Base-by-base conservation (phyloP, 2,329 filamentous ascomycete species). In the Shiraia sp. region DNA sequence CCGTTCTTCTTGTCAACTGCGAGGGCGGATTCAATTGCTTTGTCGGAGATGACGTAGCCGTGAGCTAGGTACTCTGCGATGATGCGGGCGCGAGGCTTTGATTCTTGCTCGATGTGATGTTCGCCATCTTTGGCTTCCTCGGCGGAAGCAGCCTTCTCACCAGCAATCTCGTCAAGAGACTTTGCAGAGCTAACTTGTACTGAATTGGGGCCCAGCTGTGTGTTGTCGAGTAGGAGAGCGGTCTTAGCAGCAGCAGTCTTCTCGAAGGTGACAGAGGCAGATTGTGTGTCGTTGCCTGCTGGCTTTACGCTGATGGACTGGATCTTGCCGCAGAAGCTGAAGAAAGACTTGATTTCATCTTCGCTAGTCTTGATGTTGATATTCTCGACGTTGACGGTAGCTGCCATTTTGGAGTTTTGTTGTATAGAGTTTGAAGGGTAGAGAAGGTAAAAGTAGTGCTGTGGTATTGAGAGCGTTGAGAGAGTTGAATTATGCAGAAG, bases 201-300 rank as follows among this genome's bases (percentile, higher is more conserved):
- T 45, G 86, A 75, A 42, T 80, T 77, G 34, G 78, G 72, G 51
- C 91, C 91, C 36, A 99, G 87, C 73, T 95, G 88, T 38, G 93
- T 99, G 79, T 96, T 95, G 76, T 97, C 92, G 53, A 99, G 85
- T 45, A 99, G 87, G 28, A 96, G 87, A 17, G 93, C 93, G 15
- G 93, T 99, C 79, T 96, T 96, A 46, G 92, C 91, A 36, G 93
- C 93, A 10, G 92, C 95, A 70, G 92, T 85, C 78, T 96, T 96
- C 74, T 97, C 93, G 66, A 99, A 99, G 37, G 85, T 91, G 51
- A 99, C 91, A n/a, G 86, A 88, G 43, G 93, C 93, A 35, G 85
- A 85, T 75, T 96, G 90, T 55, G 81, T 78, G 55, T 85, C 80
- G 63, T 82, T 82, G 39, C 73, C 46, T 27, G 71, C 76, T 36